Evolutionary conservation across 345 rosid species (phyloP).

Genomic region (Eucalyptus urophylla): DNA sequence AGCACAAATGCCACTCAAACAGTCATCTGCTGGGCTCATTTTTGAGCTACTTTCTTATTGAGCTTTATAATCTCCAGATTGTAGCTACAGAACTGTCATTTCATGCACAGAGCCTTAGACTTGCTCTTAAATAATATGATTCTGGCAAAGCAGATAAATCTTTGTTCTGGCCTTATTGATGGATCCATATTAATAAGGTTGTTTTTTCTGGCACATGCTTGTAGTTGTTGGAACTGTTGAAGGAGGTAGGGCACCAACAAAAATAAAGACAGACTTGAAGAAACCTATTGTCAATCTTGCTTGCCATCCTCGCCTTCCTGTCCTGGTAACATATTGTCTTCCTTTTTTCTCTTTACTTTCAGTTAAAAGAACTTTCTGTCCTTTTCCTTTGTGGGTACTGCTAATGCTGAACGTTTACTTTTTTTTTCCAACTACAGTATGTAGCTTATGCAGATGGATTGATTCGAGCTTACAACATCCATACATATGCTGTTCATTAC

Average conservation of each 20-base stretch:
- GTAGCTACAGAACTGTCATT: background rate
- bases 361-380: background rate
- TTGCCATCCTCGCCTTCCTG: constrained; percentile 98
- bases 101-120: background rate
- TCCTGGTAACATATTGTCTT: constrained; percentile 42
- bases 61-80: background rate
- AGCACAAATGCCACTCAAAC: background rate
- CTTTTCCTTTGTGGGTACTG: background rate
- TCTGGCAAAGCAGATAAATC: background rate
- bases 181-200: background rate
- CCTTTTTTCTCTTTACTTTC: background rate
- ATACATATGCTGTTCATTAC: constrained; percentile 82
- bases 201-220: constrained; percentile 1
- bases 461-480: constrained; percentile 95
- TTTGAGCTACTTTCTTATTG: background rate
- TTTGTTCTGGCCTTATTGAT: background rate
- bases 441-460: constrained; percentile 98
- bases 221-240: constrained; percentile 97
- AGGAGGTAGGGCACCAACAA: constrained; percentile 92
- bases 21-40: background rate
- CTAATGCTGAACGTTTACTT: background rate
- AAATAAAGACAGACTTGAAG: constrained; percentile 93
- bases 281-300: constrained; percentile 91
- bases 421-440: constrained; percentile 35
- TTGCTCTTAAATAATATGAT: background rate